Evolutionary conservation across 2,329 filamentous ascomycete species (phyloP).

Genomic region (Lizonia empirigonia): DNA sequence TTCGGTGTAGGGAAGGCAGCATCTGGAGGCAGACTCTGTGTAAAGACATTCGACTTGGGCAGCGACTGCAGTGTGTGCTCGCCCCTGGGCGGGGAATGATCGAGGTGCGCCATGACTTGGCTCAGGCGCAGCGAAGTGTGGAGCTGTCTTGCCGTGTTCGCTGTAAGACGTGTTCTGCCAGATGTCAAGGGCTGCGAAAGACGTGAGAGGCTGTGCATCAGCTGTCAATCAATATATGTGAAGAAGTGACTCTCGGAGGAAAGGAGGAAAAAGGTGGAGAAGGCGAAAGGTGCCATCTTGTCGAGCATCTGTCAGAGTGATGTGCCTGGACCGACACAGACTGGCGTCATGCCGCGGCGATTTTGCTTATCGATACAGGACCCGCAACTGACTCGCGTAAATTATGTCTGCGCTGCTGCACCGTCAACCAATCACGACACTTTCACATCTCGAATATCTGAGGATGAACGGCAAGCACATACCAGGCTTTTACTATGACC

Average conservation of each 20-base stretch:
- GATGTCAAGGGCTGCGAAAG: slow-evolving; percentile 10
- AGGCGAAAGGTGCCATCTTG: slow-evolving; percentile 21
- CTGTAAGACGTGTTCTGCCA: background rate
- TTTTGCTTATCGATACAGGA: slow-evolving; percentile 24
- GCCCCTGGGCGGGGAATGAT: slow-evolving; percentile 34
- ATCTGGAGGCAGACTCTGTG: slow-evolving; percentile 74
- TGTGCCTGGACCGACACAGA: slow-evolving; percentile 21
- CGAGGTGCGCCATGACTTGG: slow-evolving; percentile 54
- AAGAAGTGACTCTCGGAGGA: background rate
- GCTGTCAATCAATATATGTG: slow-evolving; percentile 1
- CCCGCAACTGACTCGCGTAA: slow-evolving; percentile 26
- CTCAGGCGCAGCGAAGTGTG: slow-evolving; percentile 44
- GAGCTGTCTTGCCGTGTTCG: slow-evolving; percentile 11
- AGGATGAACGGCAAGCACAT: slow-evolving; percentile 50
- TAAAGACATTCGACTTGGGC: slow-evolving; percentile 70
- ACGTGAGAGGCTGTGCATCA: slow-evolving; percentile 26
- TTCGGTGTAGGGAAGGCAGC: slow-evolving; percentile 77
- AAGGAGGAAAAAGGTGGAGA: slow-evolving; percentile 8
- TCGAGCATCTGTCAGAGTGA: slow-evolving; percentile 26
- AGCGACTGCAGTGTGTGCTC: slow-evolving; percentile 56
- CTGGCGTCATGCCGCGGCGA: slow-evolving; percentile 28
- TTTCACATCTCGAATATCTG: background rate
- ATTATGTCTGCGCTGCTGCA: slow-evolving; percentile 1
- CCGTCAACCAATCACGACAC: slow-evolving; percentile 12
- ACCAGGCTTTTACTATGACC: slow-evolving; percentile 57